A percentile compares a stretch with the other conserved stretches of the same genome.
These are phyloP conservation scores for Coniochaeta hoffmannii DNA, from an alignment of 2,329 filamentous ascomycete species.

Conservation along the genomic window DNA sequence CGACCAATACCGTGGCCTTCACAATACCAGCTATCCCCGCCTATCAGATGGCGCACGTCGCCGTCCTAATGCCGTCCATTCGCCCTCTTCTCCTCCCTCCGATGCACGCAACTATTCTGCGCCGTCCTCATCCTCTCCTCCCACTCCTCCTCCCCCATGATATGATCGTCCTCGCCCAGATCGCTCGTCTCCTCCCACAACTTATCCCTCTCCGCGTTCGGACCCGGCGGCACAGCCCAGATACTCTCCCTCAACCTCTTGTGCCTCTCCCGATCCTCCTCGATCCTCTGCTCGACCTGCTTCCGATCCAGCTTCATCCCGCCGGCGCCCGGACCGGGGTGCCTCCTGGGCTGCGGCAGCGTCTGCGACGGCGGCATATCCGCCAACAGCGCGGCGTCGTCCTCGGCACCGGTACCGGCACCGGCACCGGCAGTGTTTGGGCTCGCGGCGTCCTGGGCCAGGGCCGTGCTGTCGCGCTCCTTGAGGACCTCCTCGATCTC, in stretches of 20 bases:
- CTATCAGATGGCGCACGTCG: not conserved
- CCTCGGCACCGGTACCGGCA: not conserved
- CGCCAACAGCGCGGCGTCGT: conserved; percentile 26
- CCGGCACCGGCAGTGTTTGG: conserved; percentile 37
- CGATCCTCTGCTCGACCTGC: conserved; percentile 91
- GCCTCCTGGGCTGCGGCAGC: conserved; percentile 22
- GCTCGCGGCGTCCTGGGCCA: conserved; percentile 45
- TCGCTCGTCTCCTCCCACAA: conserved; percentile 86
- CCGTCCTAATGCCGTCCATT: not conserved
- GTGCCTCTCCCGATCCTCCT: conserved; percentile 92
- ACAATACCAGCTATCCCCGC: not conserved
- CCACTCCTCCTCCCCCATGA: conserved; percentile 67
- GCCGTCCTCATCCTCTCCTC: conserved; percentile 34
- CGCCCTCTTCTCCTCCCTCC: conserved; percentile 3
- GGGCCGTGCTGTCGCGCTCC: conserved; percentile 67
- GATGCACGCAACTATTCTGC: conserved; percentile 30
- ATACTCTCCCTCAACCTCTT: conserved; percentile 87
- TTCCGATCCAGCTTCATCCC: conserved; percentile 61
- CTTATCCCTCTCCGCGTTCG: conserved; percentile 65
- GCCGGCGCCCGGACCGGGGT: conserved; percentile 19
- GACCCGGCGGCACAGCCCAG: conserved; percentile 71
- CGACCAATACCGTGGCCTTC: not conserved
- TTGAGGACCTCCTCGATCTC: conserved; percentile 81
- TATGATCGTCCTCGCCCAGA: conserved; percentile 77
- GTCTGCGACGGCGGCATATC: conserved; percentile 34